phyloP scores from a whole-genome alignment of 352 stramenopile species.

The Phytopythium aichiense region DNA sequence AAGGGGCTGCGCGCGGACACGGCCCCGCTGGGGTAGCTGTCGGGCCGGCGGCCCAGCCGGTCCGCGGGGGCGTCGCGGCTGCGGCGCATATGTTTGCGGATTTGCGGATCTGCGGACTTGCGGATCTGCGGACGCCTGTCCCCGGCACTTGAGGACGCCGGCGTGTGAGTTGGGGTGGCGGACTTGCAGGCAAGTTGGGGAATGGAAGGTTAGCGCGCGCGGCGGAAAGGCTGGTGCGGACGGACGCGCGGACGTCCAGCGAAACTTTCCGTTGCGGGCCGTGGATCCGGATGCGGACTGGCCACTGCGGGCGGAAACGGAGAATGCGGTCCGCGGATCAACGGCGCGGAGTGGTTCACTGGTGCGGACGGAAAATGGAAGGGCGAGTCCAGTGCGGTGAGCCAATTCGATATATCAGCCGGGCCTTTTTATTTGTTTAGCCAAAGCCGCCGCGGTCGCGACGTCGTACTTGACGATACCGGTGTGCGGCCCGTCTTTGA shows the following conservation, averaged over 20 bases:
- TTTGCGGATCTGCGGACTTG: background rate
- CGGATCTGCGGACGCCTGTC: background rate
- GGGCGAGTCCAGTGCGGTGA: background rate
- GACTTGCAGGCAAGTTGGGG: background rate
- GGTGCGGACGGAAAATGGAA: background rate
- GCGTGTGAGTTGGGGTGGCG: too few species aligned
- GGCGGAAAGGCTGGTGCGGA: background rate
- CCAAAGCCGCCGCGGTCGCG: background rate
- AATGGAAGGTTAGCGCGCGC: background rate
- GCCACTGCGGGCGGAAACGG: background rate
- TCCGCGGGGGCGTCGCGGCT: background rate
- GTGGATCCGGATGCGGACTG: background rate
- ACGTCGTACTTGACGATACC: background rate
- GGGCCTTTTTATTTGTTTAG: background rate
- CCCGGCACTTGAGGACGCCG: background rate
- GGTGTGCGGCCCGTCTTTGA: background rate
- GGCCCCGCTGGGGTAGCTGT: background rate
- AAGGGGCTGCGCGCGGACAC: slow-evolving; percentile 18
- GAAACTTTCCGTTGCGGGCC: too few species aligned
- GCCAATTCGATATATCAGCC: background rate
- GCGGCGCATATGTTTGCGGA: background rate
- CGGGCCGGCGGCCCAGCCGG: background rate
- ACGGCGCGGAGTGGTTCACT: too few species aligned
- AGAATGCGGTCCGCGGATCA: background rate
- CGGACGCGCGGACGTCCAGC: background rate